Percentiles rank a stretch among this genome's conserved stretches.
phyloP scores from a whole-genome alignment of 192 early-diverging fungal genomes.

The Coemansia sp. region DNA sequence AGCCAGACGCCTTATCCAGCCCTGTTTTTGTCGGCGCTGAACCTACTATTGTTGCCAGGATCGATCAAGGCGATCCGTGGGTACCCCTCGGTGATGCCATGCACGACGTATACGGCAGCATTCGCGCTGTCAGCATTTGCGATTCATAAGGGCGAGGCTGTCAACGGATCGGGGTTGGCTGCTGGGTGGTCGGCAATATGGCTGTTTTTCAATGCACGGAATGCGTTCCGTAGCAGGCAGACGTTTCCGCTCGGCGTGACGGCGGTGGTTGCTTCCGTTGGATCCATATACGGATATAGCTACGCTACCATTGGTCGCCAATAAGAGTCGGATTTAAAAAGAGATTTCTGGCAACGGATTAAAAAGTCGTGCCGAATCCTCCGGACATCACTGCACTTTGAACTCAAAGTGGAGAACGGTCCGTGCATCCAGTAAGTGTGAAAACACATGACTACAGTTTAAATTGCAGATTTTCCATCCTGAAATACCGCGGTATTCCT shows the following conservation, averaged over 20 bases:
- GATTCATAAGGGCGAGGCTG: constrained; percentile 28
- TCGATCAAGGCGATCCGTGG: constrained; percentile 21
- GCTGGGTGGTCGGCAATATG: constrained; percentile 44
- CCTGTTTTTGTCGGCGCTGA: constrained; percentile 25
- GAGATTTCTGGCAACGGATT: neutral
- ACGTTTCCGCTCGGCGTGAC: constrained; percentile 31
- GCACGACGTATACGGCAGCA: constrained; percentile 33
- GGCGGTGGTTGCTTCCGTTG: constrained; percentile 14
- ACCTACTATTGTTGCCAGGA: constrained; percentile 8
- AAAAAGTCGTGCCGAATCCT: no score
- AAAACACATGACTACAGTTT: neutral
- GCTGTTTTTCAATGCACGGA: constrained; percentile 50
- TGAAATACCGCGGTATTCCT: no score
- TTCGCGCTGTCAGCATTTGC: constrained; percentile 41
- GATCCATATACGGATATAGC: constrained; percentile 36
- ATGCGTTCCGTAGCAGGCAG: constrained; percentile 19
- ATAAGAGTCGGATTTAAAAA: neutral
- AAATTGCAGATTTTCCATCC: no score
- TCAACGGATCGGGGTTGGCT: constrained; percentile 41
- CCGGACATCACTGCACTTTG: no score
- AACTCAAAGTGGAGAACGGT: neutral
- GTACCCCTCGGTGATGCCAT: constrained; percentile 45
- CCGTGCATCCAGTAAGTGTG: neutral
- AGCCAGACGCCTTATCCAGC: constrained; percentile 21
- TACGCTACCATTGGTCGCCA: constrained; percentile 24